Base-by-base conservation (phyloP, 1,284 basidiomycete genomes). In the Ustilago nuda region DNA sequence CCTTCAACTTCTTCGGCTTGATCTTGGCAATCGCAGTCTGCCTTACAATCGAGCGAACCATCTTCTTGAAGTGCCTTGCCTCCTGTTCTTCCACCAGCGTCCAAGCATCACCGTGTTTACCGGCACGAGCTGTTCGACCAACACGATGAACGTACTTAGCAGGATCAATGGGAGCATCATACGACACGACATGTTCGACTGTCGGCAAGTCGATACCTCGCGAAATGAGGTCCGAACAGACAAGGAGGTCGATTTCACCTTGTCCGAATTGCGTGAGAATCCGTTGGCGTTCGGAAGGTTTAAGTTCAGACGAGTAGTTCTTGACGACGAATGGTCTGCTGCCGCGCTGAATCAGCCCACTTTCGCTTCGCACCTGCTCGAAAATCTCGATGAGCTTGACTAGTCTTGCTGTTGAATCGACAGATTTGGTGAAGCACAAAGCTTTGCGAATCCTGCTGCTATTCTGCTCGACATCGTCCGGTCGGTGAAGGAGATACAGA, bases 141-240 rank as follows among this genome's bases (percentile, higher is more conserved):
- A 95, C 95, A 54, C 96, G 92, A 86, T 99, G 96, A 19, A 99
- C 93, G 83, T 99, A 98, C 86, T 98, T 98, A 56, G 94, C 91
- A 90, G 97, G 93, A 84, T 98, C 96, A n/a, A 98, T 90, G 1
- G 96, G 95, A 3, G 91, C 91, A 86, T 98, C 96, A 86, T 98
- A 98, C 75, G 91, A 94, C 45, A 99, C 90, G 35, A 98, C 96
- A 86, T 98, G 93, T 12, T 91, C 90, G 51, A 98, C 94, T 67
- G 93, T 90, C 56, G 92, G 93, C 66, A 99, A 92, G 85, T 99
- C 97, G 68, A 98, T 94, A n/a, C 96, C 97, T 71, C 97, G 91
- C 9, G 96, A 93, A 69, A 98, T 93, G 19, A 99, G 88, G 87
- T 99, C 96, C 2, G 95, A 98, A 83, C 94, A 97, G 9, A 99